These are phyloP conservation scores for Apophysomyces trapeziformis DNA, from an alignment of 371 early-diverging fungal species.

Conservation along the genomic window DNA sequence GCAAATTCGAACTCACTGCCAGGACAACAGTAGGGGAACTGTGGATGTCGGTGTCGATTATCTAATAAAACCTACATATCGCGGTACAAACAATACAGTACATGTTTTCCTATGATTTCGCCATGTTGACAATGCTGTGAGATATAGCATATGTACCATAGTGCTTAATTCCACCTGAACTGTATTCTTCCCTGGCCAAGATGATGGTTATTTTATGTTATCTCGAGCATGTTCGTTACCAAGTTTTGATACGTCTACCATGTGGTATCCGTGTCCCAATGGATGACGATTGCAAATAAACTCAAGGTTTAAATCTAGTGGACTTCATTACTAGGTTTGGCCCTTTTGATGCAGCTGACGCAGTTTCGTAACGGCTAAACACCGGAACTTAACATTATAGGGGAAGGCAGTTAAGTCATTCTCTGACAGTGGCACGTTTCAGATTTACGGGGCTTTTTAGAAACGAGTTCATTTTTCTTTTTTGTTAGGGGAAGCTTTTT, in stretches of 20 bases:
- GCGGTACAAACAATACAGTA: neutral
- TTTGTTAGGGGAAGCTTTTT: neutral
- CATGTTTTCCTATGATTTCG: neutral
- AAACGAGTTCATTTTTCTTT: neutral
- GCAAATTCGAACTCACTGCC: too few relatives aligned
- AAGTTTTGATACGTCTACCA: too few relatives aligned
- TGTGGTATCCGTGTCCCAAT: too few relatives aligned
- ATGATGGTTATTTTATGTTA: too few relatives aligned
- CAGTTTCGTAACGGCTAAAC: neutral
- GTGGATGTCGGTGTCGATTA: too few relatives aligned
- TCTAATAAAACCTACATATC: too few relatives aligned
- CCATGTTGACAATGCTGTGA: neutral
- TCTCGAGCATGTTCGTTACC: too few relatives aligned
- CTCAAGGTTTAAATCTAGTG: too few relatives aligned
- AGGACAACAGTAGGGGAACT: too few relatives aligned
- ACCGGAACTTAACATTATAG: neutral
- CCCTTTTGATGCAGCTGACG: neutral
- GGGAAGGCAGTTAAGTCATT: neutral
- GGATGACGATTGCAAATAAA: too few relatives aligned
- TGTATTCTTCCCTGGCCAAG: neutral
- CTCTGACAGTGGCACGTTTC: constrained; percentile 8
- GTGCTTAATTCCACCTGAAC: too few relatives aligned
- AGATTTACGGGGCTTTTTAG: neutral
- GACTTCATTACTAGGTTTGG: too few relatives aligned
- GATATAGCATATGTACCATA: neutral